These are phyloP conservation scores for Piedraia hortae DNA, from an alignment of 2,329 filamentous ascomycete genomes.

Conservation along the genomic window DNA sequence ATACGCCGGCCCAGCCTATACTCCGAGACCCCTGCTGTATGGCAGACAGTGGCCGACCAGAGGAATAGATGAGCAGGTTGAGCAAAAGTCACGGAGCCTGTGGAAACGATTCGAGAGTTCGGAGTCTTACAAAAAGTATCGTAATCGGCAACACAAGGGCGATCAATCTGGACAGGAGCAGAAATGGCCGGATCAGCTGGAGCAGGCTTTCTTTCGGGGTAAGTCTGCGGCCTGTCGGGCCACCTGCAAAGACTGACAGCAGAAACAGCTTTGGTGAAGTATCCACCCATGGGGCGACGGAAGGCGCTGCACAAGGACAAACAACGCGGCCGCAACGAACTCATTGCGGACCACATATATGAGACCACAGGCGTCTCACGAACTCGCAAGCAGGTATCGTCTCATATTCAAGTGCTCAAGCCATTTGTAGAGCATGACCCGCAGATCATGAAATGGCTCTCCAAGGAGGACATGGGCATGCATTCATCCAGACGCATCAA, in stretches of 20 bases:
- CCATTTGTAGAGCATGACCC: slow-evolving; percentile 25
- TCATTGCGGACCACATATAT: slow-evolving; percentile 30
- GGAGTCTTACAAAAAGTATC: slow-evolving; percentile 20
- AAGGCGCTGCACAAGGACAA: slow-evolving; percentile 22
- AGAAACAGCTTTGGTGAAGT: slow-evolving; percentile 20
- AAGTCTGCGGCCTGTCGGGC: slow-evolving; percentile 2
- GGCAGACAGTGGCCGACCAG: no score
- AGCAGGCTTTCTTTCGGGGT: slow-evolving; percentile 23
- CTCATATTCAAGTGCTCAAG: slow-evolving; percentile 35
- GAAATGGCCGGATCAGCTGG: slow-evolving; percentile 21
- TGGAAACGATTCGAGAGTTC: slow-evolving; percentile 10
- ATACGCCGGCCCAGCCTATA: no score
- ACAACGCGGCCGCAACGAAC: slow-evolving; percentile 30
- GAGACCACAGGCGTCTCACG: slow-evolving; percentile 25
- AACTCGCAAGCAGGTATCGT: slow-evolving; percentile 32
- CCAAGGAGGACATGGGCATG: slow-evolving; percentile 11
- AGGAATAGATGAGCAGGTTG: no score
- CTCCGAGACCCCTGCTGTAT: no score
- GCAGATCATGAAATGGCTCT: slow-evolving; percentile 19
- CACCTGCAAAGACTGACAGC: slow-evolving; percentile 1
- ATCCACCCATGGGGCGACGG: slow-evolving; percentile 29
- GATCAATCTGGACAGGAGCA: slow-evolving; percentile 11
- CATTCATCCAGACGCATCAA: no score
- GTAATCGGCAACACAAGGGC: slow-evolving; percentile 15
- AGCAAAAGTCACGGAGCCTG: no score